Percentiles rank a stretch among this genome's conserved stretches.
phyloP scores from a whole-genome alignment of 192 early-diverging fungal species.

The Linnemannia elongata region DNA sequence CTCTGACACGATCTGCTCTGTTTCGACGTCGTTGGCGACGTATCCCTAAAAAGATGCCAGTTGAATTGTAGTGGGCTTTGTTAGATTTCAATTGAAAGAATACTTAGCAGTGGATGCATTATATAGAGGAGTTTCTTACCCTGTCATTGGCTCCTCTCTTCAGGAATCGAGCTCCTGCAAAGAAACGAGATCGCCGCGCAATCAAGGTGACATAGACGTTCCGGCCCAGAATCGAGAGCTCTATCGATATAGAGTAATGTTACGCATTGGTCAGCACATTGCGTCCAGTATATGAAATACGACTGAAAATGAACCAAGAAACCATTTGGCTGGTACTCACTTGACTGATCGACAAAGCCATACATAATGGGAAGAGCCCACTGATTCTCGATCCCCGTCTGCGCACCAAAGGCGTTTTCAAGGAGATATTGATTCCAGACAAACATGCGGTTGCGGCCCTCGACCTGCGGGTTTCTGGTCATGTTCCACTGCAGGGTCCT shows the following conservation, averaged over 20 bases:
- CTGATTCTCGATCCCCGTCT: constrained; percentile 71
- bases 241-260: constrained; percentile 45
- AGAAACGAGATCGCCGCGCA: constrained; percentile 93
- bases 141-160: constrained; percentile 96
- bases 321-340: constrained; percentile 56
- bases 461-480: constrained; percentile 62
- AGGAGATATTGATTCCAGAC: constrained; percentile 93
- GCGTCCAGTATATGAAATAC: too few relatives aligned
- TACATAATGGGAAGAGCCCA: constrained; percentile 91
- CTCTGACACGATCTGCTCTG: constrained; percentile 97
- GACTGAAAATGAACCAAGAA: background rate
- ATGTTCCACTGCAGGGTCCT: constrained; percentile 91
- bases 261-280: background rate
- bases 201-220: constrained; percentile 94
- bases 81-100: background rate
- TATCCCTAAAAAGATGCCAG: constrained; percentile 73
- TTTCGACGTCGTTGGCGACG: constrained; percentile 99
- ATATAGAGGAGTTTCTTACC: constrained; percentile 40
- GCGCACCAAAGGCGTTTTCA: constrained; percentile 71
- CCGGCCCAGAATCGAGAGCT: constrained; percentile 91
- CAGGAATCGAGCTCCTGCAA: constrained; percentile 96
- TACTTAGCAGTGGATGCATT: background rate
- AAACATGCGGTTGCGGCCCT: constrained; percentile 87
- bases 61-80: background rate
- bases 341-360: constrained; percentile 98